Conservation (phyloP, 75 land plant genomes). For the Pinus taeda region DNA sequence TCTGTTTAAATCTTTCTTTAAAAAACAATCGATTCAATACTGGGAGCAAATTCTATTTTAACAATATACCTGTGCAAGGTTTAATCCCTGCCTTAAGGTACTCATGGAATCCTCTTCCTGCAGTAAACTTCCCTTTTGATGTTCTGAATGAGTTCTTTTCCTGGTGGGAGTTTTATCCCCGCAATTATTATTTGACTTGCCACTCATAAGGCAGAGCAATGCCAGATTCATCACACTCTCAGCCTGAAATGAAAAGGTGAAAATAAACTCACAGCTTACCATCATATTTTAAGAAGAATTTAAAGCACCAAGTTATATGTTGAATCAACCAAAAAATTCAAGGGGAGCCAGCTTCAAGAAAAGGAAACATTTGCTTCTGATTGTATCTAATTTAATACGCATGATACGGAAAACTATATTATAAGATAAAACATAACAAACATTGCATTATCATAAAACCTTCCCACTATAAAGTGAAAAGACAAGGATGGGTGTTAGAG, state of each 20-base stretch:
- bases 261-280: too few relatives aligned
- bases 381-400: too few relatives aligned
- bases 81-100: not conserved
- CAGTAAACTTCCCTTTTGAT: not conserved
- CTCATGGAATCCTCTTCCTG: not conserved
- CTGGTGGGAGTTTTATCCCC: not conserved
- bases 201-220: constrained; percentile 10
- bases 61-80: constrained; percentile 10
- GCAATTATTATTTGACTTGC: not conserved
- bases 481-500: not conserved
- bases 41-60: not conserved
- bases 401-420: too few relatives aligned
- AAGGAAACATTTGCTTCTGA: too few relatives aligned
- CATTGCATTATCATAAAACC: constrained; percentile 34
- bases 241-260: constrained; percentile 6
- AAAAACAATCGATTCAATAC: not conserved
- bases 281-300: too few relatives aligned
- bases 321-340: too few relatives aligned
- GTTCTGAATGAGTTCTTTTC: constrained; percentile 1
- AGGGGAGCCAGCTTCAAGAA: too few relatives aligned
- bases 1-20: too few relatives aligned
- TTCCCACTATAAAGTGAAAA: constrained; percentile 10
- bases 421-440: too few relatives aligned
- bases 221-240: constrained; percentile 7
- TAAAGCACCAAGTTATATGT: too few relatives aligned